Conservation (phyloP, 495 filamentous ascomycete species). For the Daldinia vernicosa region DNA sequence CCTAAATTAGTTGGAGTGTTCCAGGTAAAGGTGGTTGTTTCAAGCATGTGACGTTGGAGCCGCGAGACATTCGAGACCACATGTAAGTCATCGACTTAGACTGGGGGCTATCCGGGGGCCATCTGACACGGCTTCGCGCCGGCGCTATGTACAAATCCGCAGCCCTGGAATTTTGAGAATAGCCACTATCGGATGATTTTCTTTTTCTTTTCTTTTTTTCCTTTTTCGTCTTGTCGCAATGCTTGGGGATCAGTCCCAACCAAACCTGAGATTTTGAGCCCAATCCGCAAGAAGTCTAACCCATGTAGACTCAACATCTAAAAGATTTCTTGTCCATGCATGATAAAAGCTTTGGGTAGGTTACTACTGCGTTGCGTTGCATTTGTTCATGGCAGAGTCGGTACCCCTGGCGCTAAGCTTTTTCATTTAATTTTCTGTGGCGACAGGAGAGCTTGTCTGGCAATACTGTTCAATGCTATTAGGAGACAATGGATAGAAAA, state of each 20-base stretch:
- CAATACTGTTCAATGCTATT: background rate
- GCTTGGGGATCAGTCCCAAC: background rate
- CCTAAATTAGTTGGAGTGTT: slow-evolving; percentile 43
- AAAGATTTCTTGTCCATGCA: slow-evolving; percentile 2
- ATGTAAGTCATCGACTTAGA: slow-evolving; percentile 40
- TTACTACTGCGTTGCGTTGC: slow-evolving; percentile 31
- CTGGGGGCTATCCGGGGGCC: slow-evolving; percentile 10
- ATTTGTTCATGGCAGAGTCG: slow-evolving; percentile 1
- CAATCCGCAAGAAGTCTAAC: slow-evolving; percentile 2
- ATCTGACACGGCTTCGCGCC: slow-evolving; percentile 37
- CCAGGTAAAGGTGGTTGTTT: slow-evolving; percentile 40
- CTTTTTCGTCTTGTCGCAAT: background rate
- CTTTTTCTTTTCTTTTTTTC: background rate
- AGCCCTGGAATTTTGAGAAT: slow-evolving; percentile 2
- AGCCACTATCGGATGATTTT: slow-evolving; percentile 1
- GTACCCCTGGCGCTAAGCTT: slow-evolving; percentile 35
- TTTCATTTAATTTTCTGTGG: slow-evolving; percentile 24
- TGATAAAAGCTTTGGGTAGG: slow-evolving; percentile 8
- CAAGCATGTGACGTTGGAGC: slow-evolving; percentile 46
- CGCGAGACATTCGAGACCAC: slow-evolving; percentile 41
- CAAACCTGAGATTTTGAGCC: background rate
- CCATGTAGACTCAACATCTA: background rate
- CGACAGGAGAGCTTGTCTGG: background rate
- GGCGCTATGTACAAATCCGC: slow-evolving; percentile 4
- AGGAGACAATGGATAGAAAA: background rate